Base-by-base conservation (phyloP, 1,284 basidiomycete genomes). In the Ustilago sp. region DNA sequence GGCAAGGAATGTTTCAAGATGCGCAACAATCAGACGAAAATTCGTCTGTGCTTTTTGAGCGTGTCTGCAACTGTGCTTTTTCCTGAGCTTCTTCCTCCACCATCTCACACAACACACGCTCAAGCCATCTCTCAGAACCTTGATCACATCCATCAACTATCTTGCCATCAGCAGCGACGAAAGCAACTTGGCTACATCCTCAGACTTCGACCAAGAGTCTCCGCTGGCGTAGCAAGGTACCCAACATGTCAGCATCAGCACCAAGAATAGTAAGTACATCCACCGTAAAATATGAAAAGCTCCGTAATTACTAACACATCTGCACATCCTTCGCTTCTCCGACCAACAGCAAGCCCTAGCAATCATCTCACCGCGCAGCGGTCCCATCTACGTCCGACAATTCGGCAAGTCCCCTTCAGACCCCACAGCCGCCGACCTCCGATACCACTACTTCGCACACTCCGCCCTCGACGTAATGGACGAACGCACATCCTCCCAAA, bases 391-490 rank as follows among this genome's bases (percentile, higher is more conserved):
- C 56, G 63, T 75, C 15, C 74, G 78, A 23, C 66, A 71, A 34
- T 80, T 77, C 56, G 62, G 56, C 38, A 59, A 55, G 6, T 39
- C 59, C 28, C 35, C 61, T 3, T 15, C 47, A 36, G 41, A 59
- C 1, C 64, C 68, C 8, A 23, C 57, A 2, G 41, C 66, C 13
- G 72, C 76, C 39, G 76, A 71, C 38, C 57, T 68, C 2, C 73
- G 69, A 23, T 86, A 83, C 79, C 80, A 86, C 67, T 86, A 85
- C 64, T 84, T 85, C 11, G 83, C 85, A 0, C 84, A 87, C 61
- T 79, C 82, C 0, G 81, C 85, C 0, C 61, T 86, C 4, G 86
- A 87, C 63, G 80, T 83, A 23, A 83, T 87, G 47, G 86, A 87
- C 41, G 85, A 87, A 55, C 79, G 85, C 57, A 8, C 41, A 9